Evolutionary conservation across 495 filamentous ascomycete species (phyloP).

Genomic region (Aspergillus mulundensis): DNA sequence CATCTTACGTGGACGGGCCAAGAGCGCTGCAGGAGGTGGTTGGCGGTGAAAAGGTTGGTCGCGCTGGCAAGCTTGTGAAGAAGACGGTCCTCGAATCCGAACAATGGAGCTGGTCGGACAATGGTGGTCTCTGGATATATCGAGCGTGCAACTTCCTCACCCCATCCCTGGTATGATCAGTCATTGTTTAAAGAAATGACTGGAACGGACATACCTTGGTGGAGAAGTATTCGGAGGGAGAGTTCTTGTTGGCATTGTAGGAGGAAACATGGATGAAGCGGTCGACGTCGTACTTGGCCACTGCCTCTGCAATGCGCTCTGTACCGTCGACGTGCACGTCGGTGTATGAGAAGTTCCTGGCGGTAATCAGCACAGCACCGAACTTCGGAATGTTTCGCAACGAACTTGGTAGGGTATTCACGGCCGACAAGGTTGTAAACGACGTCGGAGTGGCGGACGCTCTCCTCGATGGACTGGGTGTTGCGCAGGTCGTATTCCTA

Average conservation of each 20-base stretch:
- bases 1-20: constrained; percentile 83
- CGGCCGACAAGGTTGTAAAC: constrained; percentile 95
- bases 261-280: constrained; percentile 96
- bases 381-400: constrained; percentile 3
- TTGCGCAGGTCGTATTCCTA: constrained; percentile 95
- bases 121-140: constrained; percentile 99
- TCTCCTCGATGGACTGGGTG: constrained; percentile 92
- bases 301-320: constrained; percentile 92
- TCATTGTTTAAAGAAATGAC: not conserved
- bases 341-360: constrained; percentile 85
- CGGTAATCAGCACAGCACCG: constrained; percentile 23
- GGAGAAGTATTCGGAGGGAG: constrained; percentile 77
- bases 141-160: constrained; percentile 75
- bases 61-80: constrained; percentile 78
- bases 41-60: constrained; percentile 79
- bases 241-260: constrained; percentile 80
- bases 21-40: constrained; percentile 86
- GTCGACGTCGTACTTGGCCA: constrained; percentile 97
- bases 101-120: constrained; percentile 89
- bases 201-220: constrained; percentile 63
- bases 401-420: constrained; percentile 92
- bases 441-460: constrained; percentile 91
- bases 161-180: constrained; percentile 55
- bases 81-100: constrained; percentile 90
- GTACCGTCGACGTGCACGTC: constrained; percentile 93